Base-by-base conservation (phyloP, 2,329 filamentous ascomycete species). In the Ophiosphaerella narmari region DNA sequence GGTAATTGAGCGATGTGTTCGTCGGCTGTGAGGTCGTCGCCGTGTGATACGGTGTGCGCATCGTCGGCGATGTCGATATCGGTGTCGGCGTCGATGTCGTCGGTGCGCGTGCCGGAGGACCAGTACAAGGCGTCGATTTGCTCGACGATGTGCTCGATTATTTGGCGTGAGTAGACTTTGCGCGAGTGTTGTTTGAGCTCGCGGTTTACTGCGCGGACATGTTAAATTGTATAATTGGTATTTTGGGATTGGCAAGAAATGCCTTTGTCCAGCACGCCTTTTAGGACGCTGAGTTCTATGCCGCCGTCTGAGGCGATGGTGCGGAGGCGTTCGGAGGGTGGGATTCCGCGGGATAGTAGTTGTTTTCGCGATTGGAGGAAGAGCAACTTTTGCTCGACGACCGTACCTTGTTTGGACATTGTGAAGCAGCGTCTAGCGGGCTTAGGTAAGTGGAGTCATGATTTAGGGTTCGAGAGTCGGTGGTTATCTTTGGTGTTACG, bases 101-200 rank as follows among this genome's bases (percentile, higher is more conserved):
- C 16, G 7, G 57, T 73, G 18, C 72, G 72, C 12, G 68, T 76
- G 5, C 75, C 79, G 1, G 75, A 74, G 36, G 76, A 74, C 70
- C 80, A 80, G 68, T 90, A 90, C 38, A 88, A 74, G 40, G 74
- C 73, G 70, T 89, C 86, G 36, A 91, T 84, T 74, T 91, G 87
- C 75, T 89, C 86, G 2, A 87, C 86, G 14, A 90, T 81, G 62
- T 89, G 86, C 32, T 87, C 81, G 43, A 81, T 84, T n/a, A 87
- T 86, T 60, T 88, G 85, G 0, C 86, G 81, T 13, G 85, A 81
- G 67, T 89, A 89, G 5, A 85, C 84, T 47, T 85, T 80, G 32
- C 82, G 82, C 26, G 80, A 80, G 67, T 91, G 88, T 59, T 87
- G 84, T 57, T 82, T 80, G 12, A 90, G 73, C 13, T 79, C 74